A percentile compares a stretch with the other conserved stretches of the same genome.
Evolutionary conservation across 192 early-diverging fungal species (phyloP).

Genomic region (Linnemannia elongata): DNA sequence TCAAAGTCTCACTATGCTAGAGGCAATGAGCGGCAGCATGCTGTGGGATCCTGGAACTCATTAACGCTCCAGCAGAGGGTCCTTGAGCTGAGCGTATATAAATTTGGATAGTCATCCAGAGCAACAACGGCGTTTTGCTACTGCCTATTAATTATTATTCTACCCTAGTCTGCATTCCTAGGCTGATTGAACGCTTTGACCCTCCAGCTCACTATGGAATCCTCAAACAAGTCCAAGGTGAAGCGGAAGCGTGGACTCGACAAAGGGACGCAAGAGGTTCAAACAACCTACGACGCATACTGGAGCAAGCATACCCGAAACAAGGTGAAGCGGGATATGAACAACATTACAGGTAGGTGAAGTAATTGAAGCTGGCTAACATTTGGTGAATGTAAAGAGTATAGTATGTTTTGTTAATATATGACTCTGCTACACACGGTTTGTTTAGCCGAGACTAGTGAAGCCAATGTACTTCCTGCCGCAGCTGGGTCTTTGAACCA

Average conservation of each 20-base stretch:
- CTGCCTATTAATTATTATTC: neutral
- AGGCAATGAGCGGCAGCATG: constrained; percentile 39
- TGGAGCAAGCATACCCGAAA: constrained; percentile 26
- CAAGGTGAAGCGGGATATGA: constrained; percentile 22
- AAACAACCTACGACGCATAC: constrained; percentile 13
- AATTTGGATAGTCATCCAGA: neutral
- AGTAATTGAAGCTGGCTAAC: neutral
- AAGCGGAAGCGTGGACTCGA: constrained; percentile 29
- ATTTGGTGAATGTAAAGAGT: neutral
- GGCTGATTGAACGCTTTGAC: neutral
- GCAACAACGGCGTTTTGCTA: neutral
- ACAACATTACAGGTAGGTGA: constrained; percentile 21
- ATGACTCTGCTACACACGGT: neutral
- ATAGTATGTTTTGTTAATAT: neutral
- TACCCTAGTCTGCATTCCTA: neutral
- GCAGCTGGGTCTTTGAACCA: too few relatives aligned
- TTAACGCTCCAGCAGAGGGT: constrained; percentile 42
- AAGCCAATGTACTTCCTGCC: neutral
- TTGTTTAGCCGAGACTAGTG: constrained; percentile 1
- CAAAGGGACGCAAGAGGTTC: constrained; percentile 19
- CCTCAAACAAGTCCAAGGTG: neutral
- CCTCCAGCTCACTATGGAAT: constrained; percentile 7
- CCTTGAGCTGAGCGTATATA: constrained; percentile 33
- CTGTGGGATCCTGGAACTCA: constrained; percentile 42
- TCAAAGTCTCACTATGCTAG: constrained; percentile 20